phyloP scores from a whole-genome alignment of 139 green algal genomes.

The Chlorella sp. region DNA sequence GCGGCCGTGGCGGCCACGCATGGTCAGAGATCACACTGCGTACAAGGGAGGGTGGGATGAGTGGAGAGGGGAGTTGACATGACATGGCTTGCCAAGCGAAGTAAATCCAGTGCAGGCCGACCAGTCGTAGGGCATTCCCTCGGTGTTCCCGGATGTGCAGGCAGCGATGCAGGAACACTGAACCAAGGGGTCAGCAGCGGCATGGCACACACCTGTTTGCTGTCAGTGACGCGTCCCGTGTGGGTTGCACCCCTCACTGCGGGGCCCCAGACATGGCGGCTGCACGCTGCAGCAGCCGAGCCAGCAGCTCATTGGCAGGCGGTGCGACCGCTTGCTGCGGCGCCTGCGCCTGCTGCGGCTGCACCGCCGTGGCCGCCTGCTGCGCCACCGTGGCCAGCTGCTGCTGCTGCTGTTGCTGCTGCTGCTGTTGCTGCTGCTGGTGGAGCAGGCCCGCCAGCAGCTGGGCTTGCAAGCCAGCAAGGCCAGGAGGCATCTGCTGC shows the following conservation, averaged over 20 bases:
- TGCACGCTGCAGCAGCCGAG: constrained; percentile 12
- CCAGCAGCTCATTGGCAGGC: background rate
- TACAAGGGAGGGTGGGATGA: no score
- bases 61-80: no score
- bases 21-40: no score
- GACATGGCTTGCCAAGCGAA: no score
- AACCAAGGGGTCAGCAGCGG: no score
- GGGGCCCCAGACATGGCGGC: background rate
- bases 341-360: background rate
- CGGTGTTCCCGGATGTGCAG: no score
- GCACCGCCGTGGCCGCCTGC: background rate
- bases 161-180: no score
- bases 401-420: constrained; percentile 19
- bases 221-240: no score
- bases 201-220: no score
- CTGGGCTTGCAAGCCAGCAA: background rate
- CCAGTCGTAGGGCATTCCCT: no score
- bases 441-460: background rate
- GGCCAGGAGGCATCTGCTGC: background rate
- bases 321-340: background rate
- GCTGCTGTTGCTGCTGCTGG: constrained; percentile 25
- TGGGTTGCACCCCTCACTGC: background rate
- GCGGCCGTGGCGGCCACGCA: no score
- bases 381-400: background rate
- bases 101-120: no score